phyloP scores from a whole-genome alignment of 164 flowering plant species.

The Taxillus chinensis region DNA sequence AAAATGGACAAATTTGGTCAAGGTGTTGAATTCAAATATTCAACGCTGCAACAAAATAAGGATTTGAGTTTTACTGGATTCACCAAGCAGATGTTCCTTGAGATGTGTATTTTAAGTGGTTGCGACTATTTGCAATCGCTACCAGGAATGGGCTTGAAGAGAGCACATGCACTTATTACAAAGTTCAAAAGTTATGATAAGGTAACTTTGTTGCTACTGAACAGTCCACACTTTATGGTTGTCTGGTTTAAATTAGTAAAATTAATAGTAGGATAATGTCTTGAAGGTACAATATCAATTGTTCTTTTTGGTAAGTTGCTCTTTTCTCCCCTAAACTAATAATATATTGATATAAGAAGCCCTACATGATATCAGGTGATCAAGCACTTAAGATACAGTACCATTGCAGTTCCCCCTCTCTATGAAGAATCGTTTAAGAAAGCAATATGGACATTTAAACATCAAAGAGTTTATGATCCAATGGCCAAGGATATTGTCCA shows the following conservation, averaged over 20 bases:
- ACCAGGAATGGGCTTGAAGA: slow-evolving; percentile 94
- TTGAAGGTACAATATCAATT: too few species aligned
- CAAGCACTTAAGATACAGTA: slow-evolving; percentile 69
- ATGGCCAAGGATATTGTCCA: slow-evolving; percentile 59
- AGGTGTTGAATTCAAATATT: slow-evolving; percentile 66
- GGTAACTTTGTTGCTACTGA: slow-evolving; percentile 31
- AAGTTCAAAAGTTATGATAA: slow-evolving; percentile 73
- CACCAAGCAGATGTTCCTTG: slow-evolving; percentile 83
- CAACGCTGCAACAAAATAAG: slow-evolving; percentile 61
- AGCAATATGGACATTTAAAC: slow-evolving; percentile 78
- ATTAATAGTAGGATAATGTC: too few species aligned
- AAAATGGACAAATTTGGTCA: slow-evolving; percentile 98
- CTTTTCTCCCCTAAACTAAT: neutral
- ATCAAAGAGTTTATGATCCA: slow-evolving; percentile 92
- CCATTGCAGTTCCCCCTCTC: slow-evolving; percentile 55
- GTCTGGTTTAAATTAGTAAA: too few species aligned
- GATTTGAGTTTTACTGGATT: slow-evolving; percentile 68
- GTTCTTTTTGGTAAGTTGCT: too few species aligned
- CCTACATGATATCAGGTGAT: slow-evolving; percentile 47
- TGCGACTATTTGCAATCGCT: slow-evolving; percentile 90
- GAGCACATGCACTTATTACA: slow-evolving; percentile 72
- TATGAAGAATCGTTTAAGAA: slow-evolving; percentile 90
- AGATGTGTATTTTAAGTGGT: slow-evolving; percentile 96
- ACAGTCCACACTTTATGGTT: neutral
- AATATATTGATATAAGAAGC: neutral